Percentiles rank a stretch among this genome's conserved stretches.
phyloP scores from a whole-genome alignment of 1,139 yeast species.

The Ogataea hybrid region DNA sequence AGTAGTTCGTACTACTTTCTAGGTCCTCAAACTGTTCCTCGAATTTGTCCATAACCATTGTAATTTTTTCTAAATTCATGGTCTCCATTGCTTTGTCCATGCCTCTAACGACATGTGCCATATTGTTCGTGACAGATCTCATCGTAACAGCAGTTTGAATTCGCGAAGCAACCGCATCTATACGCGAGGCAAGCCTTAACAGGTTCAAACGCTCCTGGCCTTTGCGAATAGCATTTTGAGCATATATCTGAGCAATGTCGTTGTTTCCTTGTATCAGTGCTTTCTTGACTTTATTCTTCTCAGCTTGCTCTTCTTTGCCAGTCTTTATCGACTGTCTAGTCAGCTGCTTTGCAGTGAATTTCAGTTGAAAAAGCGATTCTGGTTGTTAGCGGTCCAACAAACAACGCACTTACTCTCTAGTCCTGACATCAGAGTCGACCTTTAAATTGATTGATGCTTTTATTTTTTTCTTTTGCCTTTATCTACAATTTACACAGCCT shows the following conservation, averaged over 20 bases:
- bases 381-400: conserved; percentile 13
- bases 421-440: conserved; percentile 42
- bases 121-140: conserved; percentile 91
- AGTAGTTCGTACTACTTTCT: conserved; percentile 91
- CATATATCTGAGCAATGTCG: conserved; percentile 92
- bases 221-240: conserved; percentile 94
- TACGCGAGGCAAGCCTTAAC: conserved; percentile 78
- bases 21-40: conserved; percentile 95
- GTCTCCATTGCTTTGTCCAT: conserved; percentile 96
- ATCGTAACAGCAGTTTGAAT: conserved; percentile 98
- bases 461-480: conserved; percentile 7
- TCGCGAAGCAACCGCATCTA: conserved; percentile 94
- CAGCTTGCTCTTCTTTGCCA: conserved; percentile 84
- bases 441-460: background rate
- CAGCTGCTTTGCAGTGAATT: conserved; percentile 91
- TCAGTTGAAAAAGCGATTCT: conserved; percentile 55
- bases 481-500: conserved; percentile 10
- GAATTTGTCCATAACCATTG: conserved; percentile 95
- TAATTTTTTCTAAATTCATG: conserved; percentile 91
- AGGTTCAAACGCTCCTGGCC: conserved; percentile 82
- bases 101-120: conserved; percentile 89
- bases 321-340: conserved; percentile 88
- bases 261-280: conserved; percentile 83
- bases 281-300: conserved; percentile 86
- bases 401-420: conserved; percentile 41